These are phyloP conservation scores for Paraleonurus japonicus DNA, from an alignment of 257 asterid genomes.

Conservation along the genomic window DNA sequence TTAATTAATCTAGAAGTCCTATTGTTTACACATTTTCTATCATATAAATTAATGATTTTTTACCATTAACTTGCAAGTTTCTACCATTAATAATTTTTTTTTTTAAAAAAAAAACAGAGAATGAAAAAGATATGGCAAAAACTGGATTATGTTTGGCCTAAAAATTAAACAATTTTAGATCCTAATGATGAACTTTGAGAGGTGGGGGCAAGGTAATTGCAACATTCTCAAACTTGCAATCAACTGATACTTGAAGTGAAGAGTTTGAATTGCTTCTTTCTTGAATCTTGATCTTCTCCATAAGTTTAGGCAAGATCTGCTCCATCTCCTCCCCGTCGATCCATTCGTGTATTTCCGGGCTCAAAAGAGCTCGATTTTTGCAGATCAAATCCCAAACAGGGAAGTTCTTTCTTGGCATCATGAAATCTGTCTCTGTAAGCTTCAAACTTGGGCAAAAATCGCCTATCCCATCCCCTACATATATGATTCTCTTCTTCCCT, in stretches of 20 bases:
- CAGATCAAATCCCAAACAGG: slow-evolving; percentile 71
- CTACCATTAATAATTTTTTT: no score
- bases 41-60: no score
- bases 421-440: slow-evolving; percentile 43
- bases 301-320: slow-evolving; percentile 34
- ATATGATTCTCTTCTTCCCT: slow-evolving; percentile 59
- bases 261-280: slow-evolving; percentile 5
- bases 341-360: slow-evolving; percentile 62
- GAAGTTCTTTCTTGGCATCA: slow-evolving; percentile 79
- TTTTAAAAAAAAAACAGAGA: no score
- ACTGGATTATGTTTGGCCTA: no score
- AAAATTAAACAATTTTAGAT: not conserved
- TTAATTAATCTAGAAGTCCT: no score
- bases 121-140: no score
- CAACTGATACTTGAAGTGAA: slow-evolving; percentile 29
- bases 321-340: slow-evolving; percentile 62
- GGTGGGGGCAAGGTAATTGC: slow-evolving; percentile 39
- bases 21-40: no score
- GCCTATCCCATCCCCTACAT: slow-evolving; percentile 70
- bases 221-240: slow-evolving; percentile 39
- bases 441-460: slow-evolving; percentile 58
- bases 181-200: slow-evolving; percentile 46
- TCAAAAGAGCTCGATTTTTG: slow-evolving; percentile 33
- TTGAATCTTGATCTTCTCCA: slow-evolving; percentile 37
- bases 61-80: no score